These are phyloP conservation scores for Xylaria sp. DNA, from an alignment of 495 filamentous ascomycete species.

Conservation along the genomic window DNA sequence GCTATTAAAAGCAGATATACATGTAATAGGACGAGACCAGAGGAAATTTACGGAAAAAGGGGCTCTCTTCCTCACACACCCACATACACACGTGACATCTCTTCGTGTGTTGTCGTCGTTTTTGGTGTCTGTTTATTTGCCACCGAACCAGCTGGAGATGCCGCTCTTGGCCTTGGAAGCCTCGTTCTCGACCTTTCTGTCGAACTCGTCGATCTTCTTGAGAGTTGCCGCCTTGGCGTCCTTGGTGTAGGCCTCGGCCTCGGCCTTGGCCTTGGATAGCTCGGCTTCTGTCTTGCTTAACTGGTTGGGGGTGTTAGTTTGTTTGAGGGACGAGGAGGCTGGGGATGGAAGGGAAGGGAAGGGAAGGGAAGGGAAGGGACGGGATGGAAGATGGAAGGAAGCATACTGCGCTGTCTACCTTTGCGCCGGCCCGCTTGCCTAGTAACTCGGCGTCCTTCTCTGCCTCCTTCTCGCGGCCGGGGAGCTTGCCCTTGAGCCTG, in stretches of 20 bases:
- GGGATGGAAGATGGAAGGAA: neutral
- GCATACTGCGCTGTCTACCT: constrained; percentile 54
- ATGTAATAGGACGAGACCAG: neutral
- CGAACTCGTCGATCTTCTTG: constrained; percentile 75
- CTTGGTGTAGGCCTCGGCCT: constrained; percentile 67
- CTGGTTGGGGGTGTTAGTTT: constrained; percentile 50
- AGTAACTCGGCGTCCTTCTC: constrained; percentile 50
- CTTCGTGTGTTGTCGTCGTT: neutral
- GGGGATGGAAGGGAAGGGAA: neutral
- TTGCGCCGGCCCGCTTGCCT: constrained; percentile 54
- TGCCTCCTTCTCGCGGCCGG: constrained; percentile 43
- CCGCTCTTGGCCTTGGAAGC: constrained; percentile 79
- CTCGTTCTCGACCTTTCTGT: constrained; percentile 77
- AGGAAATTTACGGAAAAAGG: too few species aligned
- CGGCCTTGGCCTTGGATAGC: constrained; percentile 58
- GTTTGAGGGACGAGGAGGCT: neutral
- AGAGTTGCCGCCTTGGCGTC: constrained; percentile 62
- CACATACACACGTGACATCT: neutral
- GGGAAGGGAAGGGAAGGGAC: neutral
- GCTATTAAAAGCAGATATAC: neutral
- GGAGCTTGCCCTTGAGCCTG: constrained; percentile 68
- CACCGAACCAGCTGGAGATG: constrained; percentile 82
- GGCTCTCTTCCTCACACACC: neutral
- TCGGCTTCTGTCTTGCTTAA: constrained; percentile 66
- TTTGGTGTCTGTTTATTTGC: constrained; percentile 54